A percentile compares a stretch with the other conserved stretches of the same genome.
These are phyloP conservation scores for Saitozyma sp. DNA, from an alignment of 768 basidiomycete species.

Conservation along the genomic window DNA sequence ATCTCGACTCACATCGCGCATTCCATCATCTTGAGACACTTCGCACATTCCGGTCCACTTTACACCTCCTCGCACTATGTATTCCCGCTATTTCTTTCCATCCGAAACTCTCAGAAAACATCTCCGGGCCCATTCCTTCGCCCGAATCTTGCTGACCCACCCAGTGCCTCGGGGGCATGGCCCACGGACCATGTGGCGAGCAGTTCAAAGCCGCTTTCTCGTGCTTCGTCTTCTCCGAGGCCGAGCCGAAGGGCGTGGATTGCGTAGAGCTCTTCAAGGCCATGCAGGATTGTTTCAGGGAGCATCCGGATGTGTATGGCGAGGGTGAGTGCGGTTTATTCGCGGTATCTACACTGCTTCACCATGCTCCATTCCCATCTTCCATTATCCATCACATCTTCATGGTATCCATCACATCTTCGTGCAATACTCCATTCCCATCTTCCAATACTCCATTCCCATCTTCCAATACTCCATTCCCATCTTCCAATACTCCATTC, in stretches of 20 bases:
- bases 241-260: constrained; percentile 95
- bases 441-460: not conserved
- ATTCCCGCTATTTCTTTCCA: too few species aligned
- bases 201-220: constrained; percentile 95
- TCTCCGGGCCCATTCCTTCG: not conserved
- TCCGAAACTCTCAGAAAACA: not conserved
- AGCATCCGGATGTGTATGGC: constrained; percentile 92
- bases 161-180: constrained; percentile 93
- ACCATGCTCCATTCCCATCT: not conserved
- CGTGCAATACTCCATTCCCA: too few species aligned
- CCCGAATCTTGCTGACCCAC: too few species aligned
- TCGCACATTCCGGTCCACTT: too few species aligned
- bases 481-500: not conserved
- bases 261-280: constrained; percentile 96
- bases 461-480: not conserved
- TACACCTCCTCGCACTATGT: too few species aligned
- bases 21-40: too few species aligned
- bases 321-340: constrained; percentile 64
- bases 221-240: constrained; percentile 91
- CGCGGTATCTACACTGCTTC: not conserved
- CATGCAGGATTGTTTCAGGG: constrained; percentile 97
- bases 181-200: constrained; percentile 89
- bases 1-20: too few species aligned
- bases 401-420: constrained; percentile 2
- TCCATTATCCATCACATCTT: constrained; percentile 4